Percentiles rank a stretch among this genome's conserved stretches.
phyloP scores from a whole-genome alignment of 192 early-diverging fungal genomes.

The Umbelopsis sp. region DNA sequence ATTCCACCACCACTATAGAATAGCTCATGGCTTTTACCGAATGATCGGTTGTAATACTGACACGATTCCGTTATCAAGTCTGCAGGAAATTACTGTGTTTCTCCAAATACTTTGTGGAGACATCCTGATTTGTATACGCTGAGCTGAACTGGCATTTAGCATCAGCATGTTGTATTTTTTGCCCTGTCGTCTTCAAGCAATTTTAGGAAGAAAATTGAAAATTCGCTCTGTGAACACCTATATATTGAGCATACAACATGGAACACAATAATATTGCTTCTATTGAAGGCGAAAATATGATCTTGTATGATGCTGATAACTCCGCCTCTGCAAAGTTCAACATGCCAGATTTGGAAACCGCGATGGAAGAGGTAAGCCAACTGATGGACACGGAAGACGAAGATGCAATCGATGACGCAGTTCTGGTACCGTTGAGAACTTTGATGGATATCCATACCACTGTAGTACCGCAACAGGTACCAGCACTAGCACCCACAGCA shows the following conservation, averaged over 20 bases:
- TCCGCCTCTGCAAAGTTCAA: neutral
- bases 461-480: neutral
- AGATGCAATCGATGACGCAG: neutral
- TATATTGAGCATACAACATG: slow-evolving; percentile 4
- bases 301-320: neutral
- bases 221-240: neutral
- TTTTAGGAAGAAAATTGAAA: neutral
- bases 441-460: neutral
- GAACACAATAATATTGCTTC: slow-evolving; percentile 3
- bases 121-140: neutral
- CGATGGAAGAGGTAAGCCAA: no score
- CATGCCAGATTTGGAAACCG: no score
- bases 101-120: no score
- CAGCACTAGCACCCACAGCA: neutral
- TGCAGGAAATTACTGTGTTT: no score
- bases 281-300: neutral
- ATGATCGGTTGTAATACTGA: no score
- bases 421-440: neutral
- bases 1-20: no score
- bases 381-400: neutral
- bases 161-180: slow-evolving; percentile 3
- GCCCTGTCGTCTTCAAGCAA: neutral
- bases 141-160: neutral
- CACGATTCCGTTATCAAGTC: no score
- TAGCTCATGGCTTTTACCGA: no score